Evolutionary conservation across 306 rosid species (phyloP), one percentile per base, ranked within the genome.

Genomic region (Oemleria cerasiformis): DNA sequence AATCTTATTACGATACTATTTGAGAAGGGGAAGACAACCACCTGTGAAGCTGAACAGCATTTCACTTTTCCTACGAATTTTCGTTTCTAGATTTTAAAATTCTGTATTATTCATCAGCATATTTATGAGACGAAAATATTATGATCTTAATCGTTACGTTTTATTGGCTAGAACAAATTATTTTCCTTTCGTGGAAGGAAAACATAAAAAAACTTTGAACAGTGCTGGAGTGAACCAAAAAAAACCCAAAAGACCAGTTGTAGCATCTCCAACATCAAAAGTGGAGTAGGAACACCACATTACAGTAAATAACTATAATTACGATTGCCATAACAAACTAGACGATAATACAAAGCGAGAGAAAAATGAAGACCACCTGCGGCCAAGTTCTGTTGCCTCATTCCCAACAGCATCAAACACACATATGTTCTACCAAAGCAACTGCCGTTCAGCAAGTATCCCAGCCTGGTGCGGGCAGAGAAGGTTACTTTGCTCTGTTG

Each of bases 261-360:
- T 38, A 67, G 45, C 72, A 49, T 17, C 72, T 67, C 30, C 44
- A 17, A 5, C 42, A 36, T 49, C 60, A 67, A 69, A 69, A 53
- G 41, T 1, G 15, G 21, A 1, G 23, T 50, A 51, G 39, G 40
- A 54, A 38, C 63, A 55, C 53, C 63, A 69, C 55, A 69, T 54
- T 42, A 54, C 63, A 69, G 36, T 36, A 65, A 6, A 68, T 34
- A 38, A 41, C 59, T 70, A 41, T 17, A 30, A 30, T 30, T 30
- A 58, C 59, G 57, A 39, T 69, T 62, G 9, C 41, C 59, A 36
- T 51, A n/a, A 61, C 5, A 40, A 51, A 69, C 36, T 50, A 15
- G 1, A 23, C 10, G 7, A 36, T 23, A 50, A 51, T 20, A 76
- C 67, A 41, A 61, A 54, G 3, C 21, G 53, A 51, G 23, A 17